Evolutionary conservation across 257 asterid genomes (phyloP).

Genomic region (Lantana camara): DNA sequence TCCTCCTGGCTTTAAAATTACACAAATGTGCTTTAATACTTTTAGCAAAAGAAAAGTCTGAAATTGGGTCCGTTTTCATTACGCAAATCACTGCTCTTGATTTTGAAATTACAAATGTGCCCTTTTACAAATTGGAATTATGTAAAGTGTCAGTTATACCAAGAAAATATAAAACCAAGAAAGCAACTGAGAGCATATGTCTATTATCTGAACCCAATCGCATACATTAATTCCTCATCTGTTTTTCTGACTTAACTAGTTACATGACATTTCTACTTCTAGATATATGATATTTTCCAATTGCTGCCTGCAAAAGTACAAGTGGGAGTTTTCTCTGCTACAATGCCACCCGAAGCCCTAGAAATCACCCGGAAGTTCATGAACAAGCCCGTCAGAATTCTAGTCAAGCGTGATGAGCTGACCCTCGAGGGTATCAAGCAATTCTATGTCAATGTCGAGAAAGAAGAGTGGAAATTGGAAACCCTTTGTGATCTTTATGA

Average conservation of each 20-base stretch:
- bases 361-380: constrained; percentile 81
- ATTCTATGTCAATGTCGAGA: constrained; percentile 71
- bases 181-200: too few relatives aligned
- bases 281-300: constrained; percentile 83
- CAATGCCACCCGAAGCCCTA: constrained; percentile 88
- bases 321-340: constrained; percentile 78
- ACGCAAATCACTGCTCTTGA: too few relatives aligned
- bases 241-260: background rate
- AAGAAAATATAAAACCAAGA: too few relatives aligned
- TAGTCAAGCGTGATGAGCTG: constrained; percentile 81
- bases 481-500: constrained; percentile 78
- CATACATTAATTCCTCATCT: background rate
- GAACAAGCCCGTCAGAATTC: constrained; percentile 72
- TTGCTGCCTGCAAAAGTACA: constrained; percentile 70
- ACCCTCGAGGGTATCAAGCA: constrained; percentile 83
- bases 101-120: too few relatives aligned
- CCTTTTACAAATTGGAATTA: too few relatives aligned
- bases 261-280: constrained; percentile 12
- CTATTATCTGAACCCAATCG: too few relatives aligned
- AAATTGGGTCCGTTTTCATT: too few relatives aligned
- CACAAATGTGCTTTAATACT: too few relatives aligned
- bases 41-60: too few relatives aligned
- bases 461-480: constrained; percentile 81
- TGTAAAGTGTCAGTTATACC: too few relatives aligned
- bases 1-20: too few relatives aligned